Base-by-base conservation (phyloP, 2,329 filamentous ascomycete genomes). In the Diaporthe longicolla region DNA sequence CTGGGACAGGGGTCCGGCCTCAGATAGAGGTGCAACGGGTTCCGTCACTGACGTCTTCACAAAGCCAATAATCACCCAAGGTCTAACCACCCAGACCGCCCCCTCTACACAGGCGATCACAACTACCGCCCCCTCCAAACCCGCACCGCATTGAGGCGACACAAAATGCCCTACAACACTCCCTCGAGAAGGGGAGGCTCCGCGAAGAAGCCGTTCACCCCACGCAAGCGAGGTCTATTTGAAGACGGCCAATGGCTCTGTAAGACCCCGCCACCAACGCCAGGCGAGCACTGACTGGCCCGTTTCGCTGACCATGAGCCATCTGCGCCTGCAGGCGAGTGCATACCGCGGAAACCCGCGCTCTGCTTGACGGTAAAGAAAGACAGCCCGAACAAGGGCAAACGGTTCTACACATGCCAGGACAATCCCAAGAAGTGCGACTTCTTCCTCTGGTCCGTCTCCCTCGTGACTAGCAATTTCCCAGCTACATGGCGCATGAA, bases 341-440 rank as follows among this genome's bases (percentile, higher is more conserved):
- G 86, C 73, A 79, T 80, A 32, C 86, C 85, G 32, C 85, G 83
- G 19, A 78, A 79, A 35, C 79, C 78, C 35, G 85, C 85, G 9
- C 76, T 77, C 13, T 79, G 81, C 48, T 79, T 80, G n/a, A 79
- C 81, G 68, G 83, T 84, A 40, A 83, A 80, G 68, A 87, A 84
- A 73, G 76, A 82, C 4, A 79, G 79, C 1, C 76, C 75, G 32
- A 87, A 87, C 77, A 80, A 82, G 58, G 85, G 85, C 32, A 82
- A 80, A 66, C 81, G 79, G 66, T 88, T 86, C 77, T 87, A 83
- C 79, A 82, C 79, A 13, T 88, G 87, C 77, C 77, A 78, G n/a
- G 77, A 78, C 10, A 79, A 80, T 9, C 72, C 74, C 0, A 52
- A 70, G 10, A 79, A 81, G 61, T 88, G 87, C 78, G 71, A 77